These are phyloP conservation scores for Aaosphaeria arxii DNA, from an alignment of 2,329 filamentous ascomycete genomes.

Conservation along the genomic window DNA sequence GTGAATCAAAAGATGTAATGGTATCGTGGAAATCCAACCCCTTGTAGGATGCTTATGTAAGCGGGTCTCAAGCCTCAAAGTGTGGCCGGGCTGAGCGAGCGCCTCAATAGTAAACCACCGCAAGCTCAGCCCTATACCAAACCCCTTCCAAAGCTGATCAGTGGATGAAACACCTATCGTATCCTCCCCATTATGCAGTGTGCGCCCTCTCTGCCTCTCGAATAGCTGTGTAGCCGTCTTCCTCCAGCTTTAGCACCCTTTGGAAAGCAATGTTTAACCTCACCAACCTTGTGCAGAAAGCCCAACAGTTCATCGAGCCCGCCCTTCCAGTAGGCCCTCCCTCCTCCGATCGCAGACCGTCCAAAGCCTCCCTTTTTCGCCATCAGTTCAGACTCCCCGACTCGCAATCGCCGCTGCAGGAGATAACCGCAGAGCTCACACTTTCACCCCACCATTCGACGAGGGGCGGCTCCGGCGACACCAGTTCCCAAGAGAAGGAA, in stretches of 20 bases:
- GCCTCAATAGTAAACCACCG: too few relatives aligned
- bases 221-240: conserved; percentile 1
- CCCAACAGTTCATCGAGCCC: conserved; percentile 91
- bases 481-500: conserved; percentile 61
- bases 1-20: too few relatives aligned
- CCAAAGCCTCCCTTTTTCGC: conserved; percentile 90
- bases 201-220: too few relatives aligned
- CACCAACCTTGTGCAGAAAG: conserved; percentile 88
- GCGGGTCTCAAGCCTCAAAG: too few relatives aligned
- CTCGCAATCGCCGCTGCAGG: conserved; percentile 87
- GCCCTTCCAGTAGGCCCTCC: conserved; percentile 69
- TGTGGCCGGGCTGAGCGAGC: too few relatives aligned
- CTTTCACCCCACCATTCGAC: conserved; percentile 64
- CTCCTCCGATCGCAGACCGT: conserved; percentile 71
- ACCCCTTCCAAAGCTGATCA: neutral
- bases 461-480: conserved; percentile 42
- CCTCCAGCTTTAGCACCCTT: neutral
- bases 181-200: too few relatives aligned
- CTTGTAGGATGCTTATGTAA: too few relatives aligned
- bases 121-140: conserved; percentile 15
- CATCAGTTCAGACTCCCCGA: conserved; percentile 93
- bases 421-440: conserved; percentile 94
- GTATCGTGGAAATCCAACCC: too few relatives aligned
- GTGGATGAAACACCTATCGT: too few relatives aligned
- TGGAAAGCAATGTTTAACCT: conserved; percentile 46